Percentiles rank a stretch among this genome's conserved stretches.
Conservation (phyloP, 257 asterid species). For the Solanum paucissectum region DNA sequence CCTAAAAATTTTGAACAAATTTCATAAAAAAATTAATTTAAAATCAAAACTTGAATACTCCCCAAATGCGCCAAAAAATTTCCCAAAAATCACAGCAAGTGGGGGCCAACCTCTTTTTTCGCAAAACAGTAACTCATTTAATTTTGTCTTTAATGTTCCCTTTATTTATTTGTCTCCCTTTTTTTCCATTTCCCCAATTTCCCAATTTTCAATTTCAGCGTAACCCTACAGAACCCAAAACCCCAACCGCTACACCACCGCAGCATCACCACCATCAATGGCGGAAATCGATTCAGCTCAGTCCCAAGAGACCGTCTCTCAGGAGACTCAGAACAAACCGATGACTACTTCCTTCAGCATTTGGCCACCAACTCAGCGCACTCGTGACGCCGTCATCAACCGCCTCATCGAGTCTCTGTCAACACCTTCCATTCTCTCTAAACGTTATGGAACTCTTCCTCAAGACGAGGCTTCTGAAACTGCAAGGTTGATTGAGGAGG, state of each 20-base stretch:
- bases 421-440: slow-evolving; percentile 65
- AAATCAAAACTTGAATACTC: not conserved
- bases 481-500: slow-evolving; percentile 55
- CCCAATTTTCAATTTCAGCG: not conserved
- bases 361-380: slow-evolving; percentile 85
- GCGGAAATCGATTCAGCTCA: slow-evolving; percentile 15
- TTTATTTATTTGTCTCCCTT: not conserved
- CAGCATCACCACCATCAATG: slow-evolving; percentile 8
- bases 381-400: slow-evolving; percentile 71
- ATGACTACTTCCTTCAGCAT: slow-evolving; percentile 46
- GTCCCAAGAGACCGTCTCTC: not conserved
- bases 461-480: slow-evolving; percentile 58
- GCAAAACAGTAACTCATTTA: not conserved
- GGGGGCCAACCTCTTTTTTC: not conserved
- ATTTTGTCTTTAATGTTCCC: not conserved
- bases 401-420: slow-evolving; percentile 77
- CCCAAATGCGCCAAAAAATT: not conserved
- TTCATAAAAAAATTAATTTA: too few species aligned
- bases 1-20: not conserved
- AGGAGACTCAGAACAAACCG: slow-evolving; percentile 11
- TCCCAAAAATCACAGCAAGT: not conserved
- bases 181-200: not conserved
- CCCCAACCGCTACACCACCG: not conserved
- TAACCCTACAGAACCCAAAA: not conserved
- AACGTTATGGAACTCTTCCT: slow-evolving; percentile 71